Evolutionary conservation across 257 asterid genomes (phyloP), one percentile per base, ranked within the genome.

Genomic region (Solanum sejunctum): DNA sequence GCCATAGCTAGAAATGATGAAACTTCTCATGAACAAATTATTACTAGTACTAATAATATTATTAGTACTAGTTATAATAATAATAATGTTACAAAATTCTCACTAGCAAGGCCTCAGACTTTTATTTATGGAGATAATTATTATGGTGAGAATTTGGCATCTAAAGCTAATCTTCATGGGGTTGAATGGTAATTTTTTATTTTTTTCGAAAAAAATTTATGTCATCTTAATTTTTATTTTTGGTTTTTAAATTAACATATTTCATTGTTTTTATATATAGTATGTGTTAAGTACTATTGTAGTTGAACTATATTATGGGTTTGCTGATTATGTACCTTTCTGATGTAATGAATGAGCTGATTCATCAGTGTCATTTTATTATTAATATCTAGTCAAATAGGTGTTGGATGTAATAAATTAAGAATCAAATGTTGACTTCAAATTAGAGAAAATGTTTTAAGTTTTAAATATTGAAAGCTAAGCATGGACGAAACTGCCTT

Each of bases 1-100:
- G 86, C 88, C 51, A 80, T 82, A 84, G 86, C 88, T 57, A 86
- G 85, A 66, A 82, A 85, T 20, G 90, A 90, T 17, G 86, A 81
- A 9, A 55, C 80, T 81, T 58, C 15, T 11, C 18, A 36, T 51
- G 26, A 21, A 23, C 56, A 84, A 56, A 20, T 23, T 8, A 58
- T 58, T 20, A 39, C 77, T 45, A 58, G 75, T 32, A 67, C 77
- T 82, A 8, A 18, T 56, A 58, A 58, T 58, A 58, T 10, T 58
- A 55, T 3, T 41, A n/a, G 18, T 79, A 80, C 12, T 85, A 75
- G 60, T 84, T 66, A 10, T 85, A 83, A 41, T 5, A 61, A 36
- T 17, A 21, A 51, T 28, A n/a, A 57, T 49, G 84, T 73, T 75
- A 45, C 70, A 60, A 56, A 21, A 36, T 55, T 43, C 43, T 12